phyloP scores from a whole-genome alignment of 352 stramenopile species.

The Globisporangium nodosum region DNA sequence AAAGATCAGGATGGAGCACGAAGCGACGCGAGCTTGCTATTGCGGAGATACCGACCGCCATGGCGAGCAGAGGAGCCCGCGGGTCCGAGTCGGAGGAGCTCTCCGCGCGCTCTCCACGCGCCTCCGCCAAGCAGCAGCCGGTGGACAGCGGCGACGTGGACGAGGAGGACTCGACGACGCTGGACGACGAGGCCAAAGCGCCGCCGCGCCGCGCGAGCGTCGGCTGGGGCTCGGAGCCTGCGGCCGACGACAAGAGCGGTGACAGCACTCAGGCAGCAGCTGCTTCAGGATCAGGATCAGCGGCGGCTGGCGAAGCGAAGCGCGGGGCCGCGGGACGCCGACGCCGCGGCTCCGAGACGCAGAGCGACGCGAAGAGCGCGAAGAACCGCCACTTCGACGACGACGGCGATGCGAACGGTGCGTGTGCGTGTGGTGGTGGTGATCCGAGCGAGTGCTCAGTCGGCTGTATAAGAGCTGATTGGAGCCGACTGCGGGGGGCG shows the following conservation, averaged over 20 bases:
- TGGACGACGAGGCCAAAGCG: slow-evolving; percentile 35
- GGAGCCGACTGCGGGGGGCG: background rate
- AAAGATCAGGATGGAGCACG: too few relatives aligned
- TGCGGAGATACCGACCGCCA: background rate
- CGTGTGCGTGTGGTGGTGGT: background rate
- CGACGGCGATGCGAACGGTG: slow-evolving; percentile 54
- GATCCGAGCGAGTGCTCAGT: background rate
- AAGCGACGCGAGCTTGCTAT: background rate
- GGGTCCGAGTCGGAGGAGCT: slow-evolving; percentile 5
- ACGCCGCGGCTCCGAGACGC: slow-evolving; percentile 46
- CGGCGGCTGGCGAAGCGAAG: slow-evolving; percentile 33
- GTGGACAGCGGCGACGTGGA: slow-evolving; percentile 27
- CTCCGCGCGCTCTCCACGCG: background rate
- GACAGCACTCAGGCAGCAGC: background rate
- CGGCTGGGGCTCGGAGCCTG: slow-evolving; percentile 45
- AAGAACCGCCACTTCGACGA: slow-evolving; percentile 79
- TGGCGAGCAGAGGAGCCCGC: background rate
- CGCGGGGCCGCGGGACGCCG: slow-evolving; percentile 29
- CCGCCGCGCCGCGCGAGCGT: slow-evolving; percentile 55
- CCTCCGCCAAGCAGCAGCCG: slow-evolving; percentile 7
- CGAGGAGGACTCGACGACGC: slow-evolving; percentile 35
- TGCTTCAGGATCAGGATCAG: background rate
- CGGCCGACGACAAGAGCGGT: slow-evolving; percentile 19
- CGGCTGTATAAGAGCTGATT: background rate
- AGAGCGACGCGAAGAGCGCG: slow-evolving; percentile 26